These are phyloP conservation scores for Phytophthora rubi DNA, from an alignment of 352 stramenopile genomes.

Conservation along the genomic window DNA sequence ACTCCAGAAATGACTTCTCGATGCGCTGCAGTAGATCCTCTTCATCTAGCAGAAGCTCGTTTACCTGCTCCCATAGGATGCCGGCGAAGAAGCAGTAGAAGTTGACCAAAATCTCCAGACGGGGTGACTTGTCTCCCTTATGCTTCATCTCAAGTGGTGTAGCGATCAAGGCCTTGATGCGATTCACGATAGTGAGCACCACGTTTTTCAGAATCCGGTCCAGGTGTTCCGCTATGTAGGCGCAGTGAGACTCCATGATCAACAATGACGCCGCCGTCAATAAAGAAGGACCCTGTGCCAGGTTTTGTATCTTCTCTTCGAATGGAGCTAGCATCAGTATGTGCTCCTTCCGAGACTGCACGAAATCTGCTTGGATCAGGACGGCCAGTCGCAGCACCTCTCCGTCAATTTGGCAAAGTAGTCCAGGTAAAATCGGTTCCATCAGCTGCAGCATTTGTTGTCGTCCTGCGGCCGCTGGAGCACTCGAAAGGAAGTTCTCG, in stretches of 20 bases:
- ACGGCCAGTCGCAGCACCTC: slow-evolving; percentile 21
- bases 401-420: slow-evolving; percentile 24
- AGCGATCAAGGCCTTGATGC: slow-evolving; percentile 24
- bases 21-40: slow-evolving; percentile 17
- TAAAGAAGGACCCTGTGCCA: background rate
- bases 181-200: slow-evolving; percentile 23
- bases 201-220: slow-evolving; percentile 36
- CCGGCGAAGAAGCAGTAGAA: slow-evolving; percentile 34
- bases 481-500: slow-evolving; percentile 19
- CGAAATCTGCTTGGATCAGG: slow-evolving; percentile 27
- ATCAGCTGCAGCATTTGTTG: slow-evolving; percentile 26
- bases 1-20: slow-evolving; percentile 24
- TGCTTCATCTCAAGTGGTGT: background rate
- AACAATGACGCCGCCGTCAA: slow-evolving; percentile 29
- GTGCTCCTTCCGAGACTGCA: slow-evolving; percentile 33
- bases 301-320: slow-evolving; percentile 8
- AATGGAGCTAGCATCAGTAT: slow-evolving; percentile 29
- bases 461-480: slow-evolving; percentile 7
- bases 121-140: background rate
- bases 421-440: slow-evolving; percentile 18
- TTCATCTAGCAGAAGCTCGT: slow-evolving; percentile 37
- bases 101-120: slow-evolving; percentile 31
- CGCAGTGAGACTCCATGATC: slow-evolving; percentile 23
- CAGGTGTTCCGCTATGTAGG: slow-evolving; percentile 26
- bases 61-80: slow-evolving; percentile 31